Evolutionary conservation across 2,329 filamentous ascomycete species (phyloP), one percentile per base, ranked within the genome.

Genomic region (Graphilbum sp.): DNA sequence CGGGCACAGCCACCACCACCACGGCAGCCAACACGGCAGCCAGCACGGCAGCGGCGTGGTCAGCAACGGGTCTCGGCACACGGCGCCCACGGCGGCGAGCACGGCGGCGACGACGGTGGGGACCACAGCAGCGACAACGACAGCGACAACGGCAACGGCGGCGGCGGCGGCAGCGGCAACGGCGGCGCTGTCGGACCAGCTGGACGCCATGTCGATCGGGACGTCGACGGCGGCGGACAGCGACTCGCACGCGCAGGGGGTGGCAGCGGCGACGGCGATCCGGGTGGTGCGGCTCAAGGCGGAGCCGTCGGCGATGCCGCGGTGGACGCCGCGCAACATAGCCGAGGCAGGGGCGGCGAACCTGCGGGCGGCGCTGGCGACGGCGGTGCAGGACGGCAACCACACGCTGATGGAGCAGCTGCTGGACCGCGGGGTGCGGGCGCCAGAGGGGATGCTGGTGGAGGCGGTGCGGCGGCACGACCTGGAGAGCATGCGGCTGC

Each of bases 321-420:
- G 65, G 36, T 67, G 63, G 59, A 58, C 56, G 30, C 65, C 69
- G 3, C 60, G 66, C 35, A 63, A 61, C 45, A 58, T 51, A 3
- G 50, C 52, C 0, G 63, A 60, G 6, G 51, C 57, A 4, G 63
- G 66, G 24, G 57, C 58, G 0, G 51, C 58, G 1, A 61, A 61
- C 36, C 54, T 68, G 46, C 64, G 58, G 47, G 52, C 58, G 2
- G 62, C 67, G 3, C 57, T 77, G 1, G 48, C 69, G 2, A 61
- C 63, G 7, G 72, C 72, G 4, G 61, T 77, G 12, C 63, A 69
- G n/a, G 58, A 60, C 27, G 65, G 60, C 47, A 74, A 76, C 46
- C 66, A 72, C 49, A 66, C 66, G 46, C 52, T 69, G 27, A 53
- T 74, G 1, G 65, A 71, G 52, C 67, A 74, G 48, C 57, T 76